Percentiles rank a stretch among this genome's conserved stretches.
Evolutionary conservation across 2,329 filamentous ascomycete genomes (phyloP).

Genomic region (Hymenoscyphus scutula): DNA sequence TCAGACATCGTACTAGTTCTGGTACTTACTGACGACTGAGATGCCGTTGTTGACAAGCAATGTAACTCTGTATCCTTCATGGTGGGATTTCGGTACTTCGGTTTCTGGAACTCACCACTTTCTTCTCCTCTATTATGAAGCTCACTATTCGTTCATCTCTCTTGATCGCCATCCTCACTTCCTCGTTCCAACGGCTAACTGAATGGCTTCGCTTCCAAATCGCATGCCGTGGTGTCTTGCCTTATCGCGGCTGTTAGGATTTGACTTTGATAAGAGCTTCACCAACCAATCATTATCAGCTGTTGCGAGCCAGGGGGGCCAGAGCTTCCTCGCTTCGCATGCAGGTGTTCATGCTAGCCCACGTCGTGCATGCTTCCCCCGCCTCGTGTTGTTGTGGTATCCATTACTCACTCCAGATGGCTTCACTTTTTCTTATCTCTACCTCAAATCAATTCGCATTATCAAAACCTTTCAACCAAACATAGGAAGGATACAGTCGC

Average conservation of each 20-base stretch:
- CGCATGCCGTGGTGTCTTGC: no score
- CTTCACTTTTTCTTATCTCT: conserved; percentile 2
- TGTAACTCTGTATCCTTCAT: neutral
- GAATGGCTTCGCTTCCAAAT: neutral
- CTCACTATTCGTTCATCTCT: neutral
- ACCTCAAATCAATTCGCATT: neutral
- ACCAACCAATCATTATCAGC: neutral
- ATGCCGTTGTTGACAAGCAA: neutral
- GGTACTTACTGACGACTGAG: neutral
- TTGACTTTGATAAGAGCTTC: neutral
- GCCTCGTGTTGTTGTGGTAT: conserved; percentile 2
- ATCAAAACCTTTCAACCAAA: neutral
- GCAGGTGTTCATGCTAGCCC: conserved; percentile 6
- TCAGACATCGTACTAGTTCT: neutral
- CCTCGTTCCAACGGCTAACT: neutral
- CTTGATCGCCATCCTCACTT: neutral
- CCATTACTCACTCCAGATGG: conserved; percentile 1
- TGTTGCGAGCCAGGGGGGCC: neutral
- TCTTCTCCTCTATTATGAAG: neutral
- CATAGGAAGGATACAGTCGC: neutral
- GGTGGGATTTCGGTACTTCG: neutral
- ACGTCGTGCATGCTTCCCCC: conserved; percentile 2
- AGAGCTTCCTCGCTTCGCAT: conserved; percentile 2
- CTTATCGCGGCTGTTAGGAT: neutral
- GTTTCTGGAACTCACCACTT: neutral